These are phyloP conservation scores for Isoetes taiwanensis DNA, from an alignment of 75 land plant species.

Conservation along the genomic window DNA sequence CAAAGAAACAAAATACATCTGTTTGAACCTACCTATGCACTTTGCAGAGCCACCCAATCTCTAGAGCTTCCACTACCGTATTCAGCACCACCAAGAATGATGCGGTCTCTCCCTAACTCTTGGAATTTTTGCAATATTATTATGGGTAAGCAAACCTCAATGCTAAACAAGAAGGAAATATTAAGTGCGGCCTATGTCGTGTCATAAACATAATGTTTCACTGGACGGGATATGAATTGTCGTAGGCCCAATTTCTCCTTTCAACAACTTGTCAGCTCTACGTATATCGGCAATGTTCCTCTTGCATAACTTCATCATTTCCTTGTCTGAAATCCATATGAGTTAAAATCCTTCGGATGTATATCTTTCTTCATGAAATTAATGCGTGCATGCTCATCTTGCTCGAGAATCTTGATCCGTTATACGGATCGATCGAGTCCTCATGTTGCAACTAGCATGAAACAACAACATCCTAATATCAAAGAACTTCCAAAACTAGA, in stretches of 20 bases:
- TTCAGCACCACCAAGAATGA: slow-evolving; percentile 8
- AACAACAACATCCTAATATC: no score
- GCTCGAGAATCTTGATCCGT: no score
- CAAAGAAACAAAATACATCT: no score
- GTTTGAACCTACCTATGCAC: no score
- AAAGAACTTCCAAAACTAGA: no score
- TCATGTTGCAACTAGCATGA: no score
- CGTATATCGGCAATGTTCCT: background rate
- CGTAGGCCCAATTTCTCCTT: slow-evolving; percentile 1
- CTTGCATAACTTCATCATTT: slow-evolving; percentile 1
- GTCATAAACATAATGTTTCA: background rate
- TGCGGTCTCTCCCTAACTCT: background rate
- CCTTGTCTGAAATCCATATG: background rate
- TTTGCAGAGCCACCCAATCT: slow-evolving; percentile 3
- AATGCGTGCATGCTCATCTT: no score
- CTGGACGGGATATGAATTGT: slow-evolving; percentile 2
- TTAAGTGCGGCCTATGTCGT: background rate
- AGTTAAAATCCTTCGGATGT: slow-evolving; percentile 7
- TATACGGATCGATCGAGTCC: no score
- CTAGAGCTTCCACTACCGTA: slow-evolving; percentile 8
- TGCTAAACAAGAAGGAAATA: background rate
- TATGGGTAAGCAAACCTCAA: background rate
- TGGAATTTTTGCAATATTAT: background rate
- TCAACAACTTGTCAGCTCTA: background rate
- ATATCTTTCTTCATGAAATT: no score